Evolutionary conservation across 140 eudicot genomes (phyloP).

Genomic region (Anethum foeniculum): DNA sequence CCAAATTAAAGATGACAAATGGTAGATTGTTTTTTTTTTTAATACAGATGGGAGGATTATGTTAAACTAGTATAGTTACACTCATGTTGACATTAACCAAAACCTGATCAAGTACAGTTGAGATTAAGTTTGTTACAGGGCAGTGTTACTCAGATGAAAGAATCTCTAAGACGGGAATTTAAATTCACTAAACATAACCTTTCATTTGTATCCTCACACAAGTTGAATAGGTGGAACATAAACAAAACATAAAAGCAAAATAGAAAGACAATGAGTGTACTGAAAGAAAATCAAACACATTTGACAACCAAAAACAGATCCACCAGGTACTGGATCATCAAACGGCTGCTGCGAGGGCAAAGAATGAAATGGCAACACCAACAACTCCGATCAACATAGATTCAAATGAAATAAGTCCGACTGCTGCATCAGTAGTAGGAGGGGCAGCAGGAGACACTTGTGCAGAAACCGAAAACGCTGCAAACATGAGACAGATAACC

Average conservation of each 20-base stretch:
- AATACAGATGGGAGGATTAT: not conserved
- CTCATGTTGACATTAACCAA: not conserved
- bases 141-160: not conserved
- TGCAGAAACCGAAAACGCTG: constrained; percentile 6
- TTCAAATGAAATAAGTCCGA: constrained; percentile 7
- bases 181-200: not conserved
- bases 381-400: constrained; percentile 23
- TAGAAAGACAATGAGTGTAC: not conserved
- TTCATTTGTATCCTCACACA: not conserved
- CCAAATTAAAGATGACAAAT: not conserved
- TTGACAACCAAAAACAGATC: not conserved
- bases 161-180: not conserved
- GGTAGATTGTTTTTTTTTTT: too few relatives aligned
- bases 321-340: not conserved
- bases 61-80: not conserved
- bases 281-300: not conserved
- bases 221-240: not conserved
- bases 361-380: constrained; percentile 24
- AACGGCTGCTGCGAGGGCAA: constrained; percentile 13
- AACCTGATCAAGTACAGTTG: not conserved
- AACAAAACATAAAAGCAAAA: not conserved
- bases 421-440: constrained; percentile 14
- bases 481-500: not conserved
- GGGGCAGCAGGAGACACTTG: not conserved
- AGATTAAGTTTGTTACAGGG: not conserved